Base-by-base conservation (phyloP, 2,329 filamentous ascomycete genomes). In the Penicillium rolfsii region DNA sequence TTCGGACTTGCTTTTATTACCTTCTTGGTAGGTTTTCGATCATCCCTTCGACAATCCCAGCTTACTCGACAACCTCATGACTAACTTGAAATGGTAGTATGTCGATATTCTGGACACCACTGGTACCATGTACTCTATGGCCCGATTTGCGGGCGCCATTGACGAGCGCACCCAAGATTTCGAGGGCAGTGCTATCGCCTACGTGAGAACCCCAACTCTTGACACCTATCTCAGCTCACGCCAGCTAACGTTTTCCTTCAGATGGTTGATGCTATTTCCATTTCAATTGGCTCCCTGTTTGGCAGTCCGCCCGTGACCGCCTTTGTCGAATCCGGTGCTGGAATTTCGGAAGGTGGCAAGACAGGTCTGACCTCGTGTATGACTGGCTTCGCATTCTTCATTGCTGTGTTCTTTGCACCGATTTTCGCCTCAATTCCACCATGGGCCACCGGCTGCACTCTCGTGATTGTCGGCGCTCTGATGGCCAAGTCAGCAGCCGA, bases 361-460 rank as follows among this genome's bases (percentile, higher is more conserved):
- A 96, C 92, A 0, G 92, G 92, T 16, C 78, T 96, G n/a, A 95
- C 91, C 0, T 87, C 91, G 50, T 90, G 94, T 75, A 81, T 86
- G 16, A 89, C 91, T 0, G 92, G 92, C 5, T 59, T 96, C 53
- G 93, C 89, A 78, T 96, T 96, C 82, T 89, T 96, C 80, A 86
- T 96, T 73, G 87, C 90, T 59, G 85, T 96, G 63, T 96, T 96
- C 82, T 96, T 96, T 73, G 91, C 92, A 0, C 92, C 92, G 0
- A 94, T 96, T 59, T 96, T 96, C 72, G 91, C 92, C 9, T 93
- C 90, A 0, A 95, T 96, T 60, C 92, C 92, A 4, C 89, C 91
- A 0, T 96, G 91, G 91, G 92, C 92, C 2, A 96, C 92, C 0
- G 92, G 92, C 52, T 93, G 90, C 73, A 93, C 93, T n/a, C 84